Conservation (phyloP, 768 basidiomycete genomes). For the Tephrocybe sp. region DNA sequence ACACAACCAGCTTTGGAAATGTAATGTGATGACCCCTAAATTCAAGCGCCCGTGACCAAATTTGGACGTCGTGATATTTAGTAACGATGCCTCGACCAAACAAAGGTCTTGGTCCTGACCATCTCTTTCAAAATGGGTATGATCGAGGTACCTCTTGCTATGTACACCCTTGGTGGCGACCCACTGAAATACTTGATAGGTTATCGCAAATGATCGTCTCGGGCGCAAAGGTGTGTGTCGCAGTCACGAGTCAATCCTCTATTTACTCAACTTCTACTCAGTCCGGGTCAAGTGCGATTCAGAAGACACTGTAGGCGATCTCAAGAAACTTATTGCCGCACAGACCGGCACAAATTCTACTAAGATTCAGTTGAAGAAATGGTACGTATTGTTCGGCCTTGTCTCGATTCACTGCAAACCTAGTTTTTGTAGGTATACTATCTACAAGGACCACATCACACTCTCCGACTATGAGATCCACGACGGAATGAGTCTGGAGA, state of each 20-base stretch:
- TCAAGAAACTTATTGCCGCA: conserved; percentile 95
- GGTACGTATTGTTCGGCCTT: conserved; percentile 46
- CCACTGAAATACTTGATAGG: conserved; percentile 35
- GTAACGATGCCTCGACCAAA: conserved; percentile 1
- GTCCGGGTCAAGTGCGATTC: conserved; percentile 95
- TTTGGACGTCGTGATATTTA: conserved; percentile 11
- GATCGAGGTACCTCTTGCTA: conserved; percentile 44
- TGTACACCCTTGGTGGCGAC: not conserved
- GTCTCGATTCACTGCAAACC: not conserved
- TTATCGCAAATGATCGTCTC: conserved; percentile 94
- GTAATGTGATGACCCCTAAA: not conserved
- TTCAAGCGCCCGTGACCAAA: not conserved
- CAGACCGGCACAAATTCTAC: conserved; percentile 84
- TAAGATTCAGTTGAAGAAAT: conserved; percentile 97
- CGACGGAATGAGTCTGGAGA: conserved; percentile 91
- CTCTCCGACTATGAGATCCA: conserved; percentile 90
- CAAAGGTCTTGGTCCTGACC: not conserved
- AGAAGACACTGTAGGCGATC: conserved; percentile 94
- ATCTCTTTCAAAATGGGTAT: conserved; percentile 11
- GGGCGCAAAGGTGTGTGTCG: conserved; percentile 79
- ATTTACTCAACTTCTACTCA: conserved; percentile 25
- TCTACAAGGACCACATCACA: conserved; percentile 95
- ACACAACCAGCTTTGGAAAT: too few relatives aligned
- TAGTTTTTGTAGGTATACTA: conserved; percentile 68
- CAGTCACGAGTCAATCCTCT: not conserved